Percentiles rank a stretch among this genome's conserved stretches.
These are phyloP conservation scores for Kondoa malvinella DNA, from an alignment of 768 basidiomycete species.

Conservation along the genomic window DNA sequence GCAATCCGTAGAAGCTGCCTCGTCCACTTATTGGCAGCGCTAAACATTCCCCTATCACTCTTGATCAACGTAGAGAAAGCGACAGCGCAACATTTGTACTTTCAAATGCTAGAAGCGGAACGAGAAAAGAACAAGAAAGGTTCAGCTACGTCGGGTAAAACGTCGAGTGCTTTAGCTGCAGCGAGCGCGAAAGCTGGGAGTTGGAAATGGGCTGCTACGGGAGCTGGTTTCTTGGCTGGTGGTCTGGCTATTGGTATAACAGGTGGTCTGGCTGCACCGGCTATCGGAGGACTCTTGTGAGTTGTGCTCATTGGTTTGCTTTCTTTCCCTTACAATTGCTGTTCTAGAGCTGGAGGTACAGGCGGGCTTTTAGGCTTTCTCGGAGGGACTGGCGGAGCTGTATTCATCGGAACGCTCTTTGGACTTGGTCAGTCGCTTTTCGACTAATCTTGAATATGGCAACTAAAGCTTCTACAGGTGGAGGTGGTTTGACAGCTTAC, in stretches of 20 bases:
- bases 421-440: constrained; percentile 17
- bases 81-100: constrained; percentile 18
- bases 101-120: constrained; percentile 10
- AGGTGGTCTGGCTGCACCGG: constrained; percentile 26
- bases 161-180: not conserved
- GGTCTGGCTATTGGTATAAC: constrained; percentile 26
- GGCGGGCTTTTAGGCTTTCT: constrained; percentile 21
- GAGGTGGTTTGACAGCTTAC: constrained; percentile 22
- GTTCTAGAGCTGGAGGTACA: constrained; percentile 12
- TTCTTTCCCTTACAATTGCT: too few species aligned
- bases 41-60: constrained; percentile 3
- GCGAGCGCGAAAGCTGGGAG: constrained; percentile 17
- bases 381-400: constrained; percentile 21
- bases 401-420: constrained; percentile 26
- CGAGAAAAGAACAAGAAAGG: not conserved
- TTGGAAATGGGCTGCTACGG: constrained; percentile 25
- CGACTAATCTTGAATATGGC: not conserved
- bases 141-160: constrained; percentile 2
- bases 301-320: too few species aligned
- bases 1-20: constrained; percentile 8
- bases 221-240: constrained; percentile 24
- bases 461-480: not conserved
- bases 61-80: constrained; percentile 14
- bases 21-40: not conserved
- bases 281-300: too few species aligned